Percentiles rank a stretch among this genome's conserved stretches.
These are phyloP conservation scores for Chrysoporthe puriensis DNA, from an alignment of 2,329 filamentous ascomycete species.

Conservation along the genomic window DNA sequence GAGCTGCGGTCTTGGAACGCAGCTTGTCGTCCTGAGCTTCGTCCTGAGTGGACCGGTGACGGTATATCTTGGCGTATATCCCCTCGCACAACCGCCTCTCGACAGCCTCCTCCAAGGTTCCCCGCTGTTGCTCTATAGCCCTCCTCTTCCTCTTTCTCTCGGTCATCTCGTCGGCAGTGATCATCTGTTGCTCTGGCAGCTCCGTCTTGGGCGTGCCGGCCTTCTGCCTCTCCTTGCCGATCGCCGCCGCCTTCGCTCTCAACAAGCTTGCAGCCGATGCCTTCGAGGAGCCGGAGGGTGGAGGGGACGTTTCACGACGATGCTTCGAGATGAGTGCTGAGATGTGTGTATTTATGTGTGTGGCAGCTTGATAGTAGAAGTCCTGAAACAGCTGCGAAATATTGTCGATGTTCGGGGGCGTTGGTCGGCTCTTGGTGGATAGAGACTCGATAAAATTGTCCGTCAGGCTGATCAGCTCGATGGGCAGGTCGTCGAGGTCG, in stretches of 20 bases:
- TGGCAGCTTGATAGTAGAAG: slow-evolving; percentile 82
- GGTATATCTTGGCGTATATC: slow-evolving; percentile 86
- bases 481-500: slow-evolving; percentile 86
- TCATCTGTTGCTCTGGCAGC: slow-evolving; percentile 75
- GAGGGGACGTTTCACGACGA: slow-evolving; percentile 66
- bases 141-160: slow-evolving; percentile 78
- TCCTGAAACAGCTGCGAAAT: slow-evolving; percentile 90
- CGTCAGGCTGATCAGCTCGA: slow-evolving; percentile 87
- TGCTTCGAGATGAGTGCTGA: slow-evolving; percentile 76
- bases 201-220: slow-evolving; percentile 40
- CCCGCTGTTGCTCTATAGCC: slow-evolving; percentile 75
- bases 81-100: slow-evolving; percentile 84
- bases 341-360: slow-evolving; percentile 86
- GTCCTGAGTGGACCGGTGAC: slow-evolving; percentile 88
- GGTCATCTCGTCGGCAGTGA: slow-evolving; percentile 83
- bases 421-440: slow-evolving; percentile 81
- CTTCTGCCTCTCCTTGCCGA: slow-evolving; percentile 58
- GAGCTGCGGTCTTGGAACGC: slow-evolving; percentile 87
- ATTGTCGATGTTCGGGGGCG: slow-evolving; percentile 80
- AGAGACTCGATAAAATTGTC: slow-evolving; percentile 95
- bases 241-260: slow-evolving; percentile 58
- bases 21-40: slow-evolving; percentile 94
- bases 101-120: slow-evolving; percentile 84
- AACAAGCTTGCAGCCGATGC: slow-evolving; percentile 60
- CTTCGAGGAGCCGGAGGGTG: slow-evolving; percentile 57